Evolutionary conservation across 495 filamentous ascomycete genomes (phyloP), one percentile per base, ranked within the genome.

Genomic region (Penicilliopsis zonata): DNA sequence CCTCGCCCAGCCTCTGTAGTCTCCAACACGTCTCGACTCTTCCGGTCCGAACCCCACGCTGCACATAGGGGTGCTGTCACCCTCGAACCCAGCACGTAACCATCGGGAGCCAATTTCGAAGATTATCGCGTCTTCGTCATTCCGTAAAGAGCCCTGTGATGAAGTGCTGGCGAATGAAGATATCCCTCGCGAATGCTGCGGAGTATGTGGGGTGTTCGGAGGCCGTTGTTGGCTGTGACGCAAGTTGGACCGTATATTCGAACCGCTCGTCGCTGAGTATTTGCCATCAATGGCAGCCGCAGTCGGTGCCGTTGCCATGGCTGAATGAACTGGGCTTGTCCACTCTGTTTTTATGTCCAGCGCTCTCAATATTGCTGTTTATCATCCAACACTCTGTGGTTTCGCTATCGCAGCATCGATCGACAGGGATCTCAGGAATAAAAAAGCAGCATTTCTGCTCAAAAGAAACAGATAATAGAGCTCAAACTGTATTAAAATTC

Each of bases 41-140:
- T 76, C 72, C 2, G 80, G 78, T 8, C 77, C 73, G 53, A 83
- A 93, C 21, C 69, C 66, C 1, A 86, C 51, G 6, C 69, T 61
- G 32, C 80, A 87, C 46, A 79, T 70, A 13, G 90, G 88, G 6
- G 65, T 46, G 9, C 72, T 63, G 49, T 90, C 85, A 27, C 85
- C 85, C 17, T 85, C 80, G 46, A 94, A 88, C 3, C 90, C 90
- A 12, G 81, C 78, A 19, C 81, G 76, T 8, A 98, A 47, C 58
- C 76, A 80, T 30, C 87, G 68, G 4, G 78, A 67, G 3, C 86
- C 87, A 40, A 96, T 57, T 46, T 95, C 86, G 27, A 94, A 64
- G 29, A 98, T 67, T 9, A 95, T 46, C 5, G 72, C 58, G 41
- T 95, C 87, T 46, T 95, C 90, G 47, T 93, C 81, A 35, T 72